Base-by-base conservation (phyloP, 1,284 basidiomycete genomes). In the Pascua sp. region DNA sequence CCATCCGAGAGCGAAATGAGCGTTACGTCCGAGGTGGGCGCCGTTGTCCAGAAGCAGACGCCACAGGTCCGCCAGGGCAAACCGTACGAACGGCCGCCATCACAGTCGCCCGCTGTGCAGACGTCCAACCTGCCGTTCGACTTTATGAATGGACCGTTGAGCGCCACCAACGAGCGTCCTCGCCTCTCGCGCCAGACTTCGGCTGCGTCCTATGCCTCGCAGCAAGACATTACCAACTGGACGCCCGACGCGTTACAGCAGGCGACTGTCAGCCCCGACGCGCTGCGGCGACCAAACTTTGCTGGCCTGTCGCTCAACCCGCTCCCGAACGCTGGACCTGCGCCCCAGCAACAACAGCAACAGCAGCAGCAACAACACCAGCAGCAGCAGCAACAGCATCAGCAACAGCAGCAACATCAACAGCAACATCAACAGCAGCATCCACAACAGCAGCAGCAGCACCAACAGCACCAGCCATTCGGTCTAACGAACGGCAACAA, bases 11-110 rank as follows among this genome's bases (percentile, higher is more conserved):
- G 64, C 40, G 72, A 74, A 18, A 47, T 64, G 55, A 72, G 70
- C 41, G 67, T 74, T 12, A 67, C 72, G 15, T 71, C 71, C 1
- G 72, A 72, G 55, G 71, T 70, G 17, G 73, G 73, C 11, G 71
- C 73, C 0, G 63, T 72, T 15, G 48, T 71, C 11, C 69, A 70
- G 49, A 72, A 71, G 57, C 73, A 75, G 42, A 71, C 70, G 1
- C 69, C 71, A 1, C 65, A 60, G 17, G 68, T 65, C 9, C 65
- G 73, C 18, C 60, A 65, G 37, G 65, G 60, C 11, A 75, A 74
- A 52, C 74, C 74, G 1, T 75, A 76, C 55, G 71, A 74, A 24
- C 59, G 73, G 42, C 74, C 73, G 0, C 61, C 65, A 10, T 63
- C 67, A 4, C 70, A 68, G 51, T 67, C 67, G 8, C 69, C 71